phyloP scores from a whole-genome alignment of 225 moss, liverwort and hornwort species.

The Bryum argenteum region DNA sequence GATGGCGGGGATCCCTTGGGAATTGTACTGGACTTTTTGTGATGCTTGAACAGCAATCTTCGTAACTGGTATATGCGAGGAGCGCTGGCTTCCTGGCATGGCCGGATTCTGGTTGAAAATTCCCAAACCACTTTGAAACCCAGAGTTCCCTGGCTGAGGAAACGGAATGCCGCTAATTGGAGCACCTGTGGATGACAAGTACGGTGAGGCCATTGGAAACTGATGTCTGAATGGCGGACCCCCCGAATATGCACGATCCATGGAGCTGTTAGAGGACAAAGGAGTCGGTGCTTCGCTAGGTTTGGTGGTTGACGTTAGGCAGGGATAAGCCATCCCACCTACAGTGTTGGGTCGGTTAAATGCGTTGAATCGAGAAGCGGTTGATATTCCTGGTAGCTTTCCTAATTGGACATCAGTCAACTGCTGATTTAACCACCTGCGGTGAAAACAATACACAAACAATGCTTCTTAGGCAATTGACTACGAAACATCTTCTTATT shows the following conservation, averaged over 20 bases:
- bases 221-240: conserved; percentile 46
- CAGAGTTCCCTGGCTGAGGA: conserved; percentile 38
- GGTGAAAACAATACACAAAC: conserved; percentile 9
- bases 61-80: conserved; percentile 40
- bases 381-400: conserved; percentile 48
- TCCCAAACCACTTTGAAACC: conserved; percentile 47
- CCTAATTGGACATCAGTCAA: conserved; percentile 87
- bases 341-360: conserved; percentile 48
- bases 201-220: conserved; percentile 51
- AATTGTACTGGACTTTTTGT: conserved; percentile 44
- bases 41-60: conserved; percentile 44
- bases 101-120: conserved; percentile 35
- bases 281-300: conserved; percentile 48
- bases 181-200: conserved; percentile 43
- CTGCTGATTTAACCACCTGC: conserved; percentile 97
- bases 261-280: conserved; percentile 47
- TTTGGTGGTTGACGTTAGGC: conserved; percentile 41
- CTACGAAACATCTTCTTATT: neutral
- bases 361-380: conserved; percentile 50
- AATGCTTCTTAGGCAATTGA: neutral
- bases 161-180: conserved; percentile 38
- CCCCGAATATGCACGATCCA: conserved; percentile 41
- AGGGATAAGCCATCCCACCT: conserved; percentile 44
- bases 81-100: conserved; percentile 39
- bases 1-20: conserved; percentile 35